Evolutionary conservation across 2,329 filamentous ascomycete genomes (phyloP).

Genomic region (Exophiala sp.): DNA sequence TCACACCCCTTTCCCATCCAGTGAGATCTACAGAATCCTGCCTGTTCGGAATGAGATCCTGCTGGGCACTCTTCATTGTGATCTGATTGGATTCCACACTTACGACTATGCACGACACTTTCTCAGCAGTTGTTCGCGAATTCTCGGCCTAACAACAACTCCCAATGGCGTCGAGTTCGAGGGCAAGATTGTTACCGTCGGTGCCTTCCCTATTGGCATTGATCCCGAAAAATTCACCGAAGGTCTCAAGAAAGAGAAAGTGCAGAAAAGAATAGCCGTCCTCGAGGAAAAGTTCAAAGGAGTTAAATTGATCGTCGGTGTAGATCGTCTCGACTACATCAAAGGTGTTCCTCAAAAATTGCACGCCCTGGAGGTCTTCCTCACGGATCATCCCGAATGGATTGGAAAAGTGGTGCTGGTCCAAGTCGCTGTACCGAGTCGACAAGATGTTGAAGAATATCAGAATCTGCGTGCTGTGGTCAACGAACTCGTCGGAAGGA

Average conservation of each 20-base stretch:
- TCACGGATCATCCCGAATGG: conserved; percentile 96
- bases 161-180: conserved; percentile 92
- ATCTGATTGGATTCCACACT: conserved; percentile 95
- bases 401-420: conserved; percentile 95
- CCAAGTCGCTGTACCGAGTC: conserved; percentile 89
- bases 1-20: conserved; percentile 94
- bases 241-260: conserved; percentile 77
- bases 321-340: conserved; percentile 97
- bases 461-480: conserved; percentile 93
- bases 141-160: conserved; percentile 69
- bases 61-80: conserved; percentile 83
- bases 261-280: conserved; percentile 80
- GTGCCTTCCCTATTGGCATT: conserved; percentile 96
- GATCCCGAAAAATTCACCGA: conserved; percentile 95
- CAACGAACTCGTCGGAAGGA: conserved; percentile 92
- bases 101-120: conserved; percentile 99
- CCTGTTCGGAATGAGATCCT: conserved; percentile 88
- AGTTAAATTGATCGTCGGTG: conserved; percentile 93
- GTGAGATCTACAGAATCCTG: conserved; percentile 92
- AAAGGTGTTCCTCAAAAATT: conserved; percentile 98
- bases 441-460: conserved; percentile 96
- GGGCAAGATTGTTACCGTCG: conserved; percentile 82
- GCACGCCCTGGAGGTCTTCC: conserved; percentile 91
- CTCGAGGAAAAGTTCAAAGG: conserved; percentile 90
- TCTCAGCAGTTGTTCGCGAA: conserved; percentile 91